These are phyloP conservation scores for Sporothrix globosa DNA, from an alignment of 2,329 filamentous ascomycete species.

Conservation along the genomic window DNA sequence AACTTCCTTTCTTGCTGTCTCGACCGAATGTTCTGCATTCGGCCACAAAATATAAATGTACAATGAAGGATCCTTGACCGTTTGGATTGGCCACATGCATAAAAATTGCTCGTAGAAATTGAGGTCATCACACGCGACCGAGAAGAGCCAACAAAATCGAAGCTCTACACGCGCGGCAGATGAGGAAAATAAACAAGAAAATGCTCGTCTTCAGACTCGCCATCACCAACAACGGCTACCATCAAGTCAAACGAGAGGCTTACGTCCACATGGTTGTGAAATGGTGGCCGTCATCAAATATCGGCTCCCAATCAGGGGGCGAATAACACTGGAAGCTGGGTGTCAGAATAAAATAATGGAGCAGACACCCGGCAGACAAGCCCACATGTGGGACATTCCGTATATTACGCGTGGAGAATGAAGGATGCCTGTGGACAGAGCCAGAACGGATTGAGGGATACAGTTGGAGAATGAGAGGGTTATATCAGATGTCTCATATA, in stretches of 20 bases:
- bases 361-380: constrained; percentile 2
- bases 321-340: not conserved
- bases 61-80: too few species aligned
- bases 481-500: constrained; percentile 21
- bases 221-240: not conserved
- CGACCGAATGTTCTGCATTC: too few species aligned
- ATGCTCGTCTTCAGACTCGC: not conserved
- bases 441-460: not conserved
- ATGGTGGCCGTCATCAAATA: not conserved
- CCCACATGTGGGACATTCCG: not conserved
- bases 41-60: too few species aligned
- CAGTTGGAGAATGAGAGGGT: not conserved
- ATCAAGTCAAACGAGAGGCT: not conserved
- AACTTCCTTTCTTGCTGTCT: not conserved
- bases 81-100: not conserved
- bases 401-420: constrained; percentile 12
- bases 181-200: not conserved
- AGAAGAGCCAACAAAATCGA: not conserved
- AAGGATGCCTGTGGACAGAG: not conserved
- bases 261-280: not conserved
- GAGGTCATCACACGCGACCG: not conserved
- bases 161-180: not conserved
- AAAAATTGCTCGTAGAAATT: not conserved
- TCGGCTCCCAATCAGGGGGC: not conserved
- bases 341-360: not conserved